A percentile compares a stretch with the other conserved stretches of the same genome.
Conservation (phyloP, 331 rosid genomes). For the Malus hybrid region DNA sequence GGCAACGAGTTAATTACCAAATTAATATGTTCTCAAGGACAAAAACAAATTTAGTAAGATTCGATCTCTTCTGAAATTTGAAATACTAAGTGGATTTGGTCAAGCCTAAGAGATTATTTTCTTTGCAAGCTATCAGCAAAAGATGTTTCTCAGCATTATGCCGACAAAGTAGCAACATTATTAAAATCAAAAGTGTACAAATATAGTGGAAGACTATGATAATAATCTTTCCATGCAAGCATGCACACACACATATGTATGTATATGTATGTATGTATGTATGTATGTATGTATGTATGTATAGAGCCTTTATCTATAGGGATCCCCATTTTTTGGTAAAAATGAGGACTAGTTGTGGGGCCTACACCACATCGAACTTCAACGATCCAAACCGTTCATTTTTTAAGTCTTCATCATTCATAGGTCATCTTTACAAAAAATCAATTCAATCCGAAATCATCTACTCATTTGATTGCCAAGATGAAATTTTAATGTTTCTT, state of each 20-base stretch:
- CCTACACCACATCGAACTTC: no score
- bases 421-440: no score
- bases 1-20: neutral
- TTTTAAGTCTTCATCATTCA: no score
- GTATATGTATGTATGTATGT: neutral
- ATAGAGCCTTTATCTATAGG: no score
- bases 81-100: neutral
- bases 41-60: neutral
- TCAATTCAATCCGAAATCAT: no score
- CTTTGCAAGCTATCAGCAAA: neutral
- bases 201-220: slow-evolving; percentile 32
- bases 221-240: slow-evolving; percentile 32
- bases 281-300: no score
- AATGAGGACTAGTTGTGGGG: no score
- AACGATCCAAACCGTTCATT: no score
- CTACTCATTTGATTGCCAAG: no score
- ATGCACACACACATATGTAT: no score
- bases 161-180: slow-evolving; percentile 7
- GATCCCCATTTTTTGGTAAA: no score
- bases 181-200: slow-evolving; percentile 37
- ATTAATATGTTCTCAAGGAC: neutral
- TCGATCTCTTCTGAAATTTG: neutral
- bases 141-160: slow-evolving; percentile 1
- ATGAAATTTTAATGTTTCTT: no score
- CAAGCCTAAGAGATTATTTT: neutral